Evolutionary conservation across 306 rosid species (phyloP).

Genomic region (Malus orientalis): DNA sequence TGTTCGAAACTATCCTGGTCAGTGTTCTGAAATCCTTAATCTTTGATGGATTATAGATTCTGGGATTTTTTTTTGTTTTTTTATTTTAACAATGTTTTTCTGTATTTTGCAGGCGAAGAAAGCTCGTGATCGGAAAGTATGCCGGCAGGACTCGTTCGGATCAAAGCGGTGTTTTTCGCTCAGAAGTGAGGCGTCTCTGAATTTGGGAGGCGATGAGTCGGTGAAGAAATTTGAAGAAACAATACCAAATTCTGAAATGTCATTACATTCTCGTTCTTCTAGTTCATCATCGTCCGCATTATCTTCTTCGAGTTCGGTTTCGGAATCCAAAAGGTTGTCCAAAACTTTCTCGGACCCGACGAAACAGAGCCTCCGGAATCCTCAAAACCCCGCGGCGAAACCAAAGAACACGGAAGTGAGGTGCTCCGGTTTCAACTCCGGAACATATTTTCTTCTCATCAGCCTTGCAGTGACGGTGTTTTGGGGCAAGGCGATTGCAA

Average conservation of each 20-base stretch:
- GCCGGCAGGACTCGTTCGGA: slow-evolving; percentile 27
- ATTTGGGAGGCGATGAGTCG: slow-evolving; percentile 1
- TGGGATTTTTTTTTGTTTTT: background rate
- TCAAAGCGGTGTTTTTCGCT: slow-evolving; percentile 21
- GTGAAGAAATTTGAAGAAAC: slow-evolving; percentile 5
- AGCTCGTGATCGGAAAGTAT: slow-evolving; percentile 15
- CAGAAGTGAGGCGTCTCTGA: slow-evolving; percentile 7
- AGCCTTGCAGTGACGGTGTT: slow-evolving; percentile 41
- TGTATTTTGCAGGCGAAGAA: slow-evolving; percentile 28
- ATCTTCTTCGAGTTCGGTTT: background rate
- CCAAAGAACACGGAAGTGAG: background rate
- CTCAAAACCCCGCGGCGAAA: slow-evolving; percentile 11
- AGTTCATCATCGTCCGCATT: slow-evolving; percentile 16
- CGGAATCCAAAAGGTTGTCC: slow-evolving; percentile 15
- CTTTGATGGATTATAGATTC: background rate
- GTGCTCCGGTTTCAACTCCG: slow-evolving; percentile 9
- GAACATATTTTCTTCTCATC: slow-evolving; percentile 31
- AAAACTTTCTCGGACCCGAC: background rate
- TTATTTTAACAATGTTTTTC: background rate
- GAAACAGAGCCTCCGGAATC: slow-evolving; percentile 1
- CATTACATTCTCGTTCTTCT: slow-evolving; percentile 5
- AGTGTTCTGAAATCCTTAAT: slow-evolving; percentile 10
- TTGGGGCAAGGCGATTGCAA: slow-evolving; percentile 42
- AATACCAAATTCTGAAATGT: background rate
- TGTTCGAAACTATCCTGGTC: slow-evolving; percentile 49